Evolutionary conservation across 805 yeast genomes (phyloP), one percentile per base, ranked within the genome.

Genomic region (Teunomyces funiuensis): DNA sequence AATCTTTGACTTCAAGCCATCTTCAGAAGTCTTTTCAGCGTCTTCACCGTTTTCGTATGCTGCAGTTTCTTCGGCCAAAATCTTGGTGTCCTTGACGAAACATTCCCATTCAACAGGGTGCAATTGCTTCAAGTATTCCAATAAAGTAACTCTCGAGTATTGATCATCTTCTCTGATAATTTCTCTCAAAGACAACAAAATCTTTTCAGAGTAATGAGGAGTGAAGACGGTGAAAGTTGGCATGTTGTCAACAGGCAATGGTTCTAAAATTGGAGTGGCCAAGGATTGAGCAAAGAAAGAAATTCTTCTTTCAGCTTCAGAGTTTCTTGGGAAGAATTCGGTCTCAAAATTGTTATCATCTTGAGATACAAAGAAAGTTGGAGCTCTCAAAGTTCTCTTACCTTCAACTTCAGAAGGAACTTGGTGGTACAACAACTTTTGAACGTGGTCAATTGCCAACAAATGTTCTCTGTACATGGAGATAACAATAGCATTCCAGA

Each of bases 401-500:
- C 99, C 99, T 71, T 93, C 98, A 63, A 90, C 79, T 71, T 93
- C 98, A 47, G 95, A 84, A 42, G 99, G 98, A 60, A 93, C 98
- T 77, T 93, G 99, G 67, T 93, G 99, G 69, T 93, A 93, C 53
- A 93, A 79, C 67, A 93, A 79, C 73, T 88, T 91, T 73, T 93
- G 99, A 50, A 93, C 99, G 65, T 93, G 99, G 66, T 93, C 99
- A 66, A 95, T 91, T 20, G 99, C 98, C 54, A 93, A 73, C 67
- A 93, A 76, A 69, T 93, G 99, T 73, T 93, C 99, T 76, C 99
- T 88, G 83, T 93, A 95, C 99, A 93, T 93, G 44, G 99, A 91
- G 57, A 93, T 93, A 52, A 93, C 95, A 69, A 93, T 86, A 41
- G 99, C 99, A 65, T 93, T 93, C 99, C 99, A 93, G 55, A 95